These are phyloP conservation scores for Venturia aucupariae DNA, from an alignment of 2,329 filamentous ascomycete species.

Conservation along the genomic window DNA sequence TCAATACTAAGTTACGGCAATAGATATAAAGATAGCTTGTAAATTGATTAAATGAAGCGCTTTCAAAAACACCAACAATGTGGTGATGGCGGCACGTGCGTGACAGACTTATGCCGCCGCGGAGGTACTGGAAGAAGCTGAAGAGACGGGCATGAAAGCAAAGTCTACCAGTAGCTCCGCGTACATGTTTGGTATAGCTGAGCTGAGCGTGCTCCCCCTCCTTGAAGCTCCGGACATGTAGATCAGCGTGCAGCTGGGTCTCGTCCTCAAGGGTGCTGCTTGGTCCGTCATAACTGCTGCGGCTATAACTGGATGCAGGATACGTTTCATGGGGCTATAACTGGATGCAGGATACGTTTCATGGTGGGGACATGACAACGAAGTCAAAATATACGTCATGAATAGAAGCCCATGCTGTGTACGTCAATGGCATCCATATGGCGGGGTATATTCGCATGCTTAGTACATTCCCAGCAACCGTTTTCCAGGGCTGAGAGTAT, in stretches of 20 bases:
- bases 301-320: not conserved
- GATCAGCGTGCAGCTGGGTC: not conserved
- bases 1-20: too few species aligned
- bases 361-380: not conserved
- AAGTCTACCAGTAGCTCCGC: too few species aligned
- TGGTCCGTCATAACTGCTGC: not conserved
- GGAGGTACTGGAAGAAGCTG: not conserved
- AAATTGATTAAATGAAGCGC: too few species aligned
- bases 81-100: too few species aligned
- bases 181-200: too few species aligned
- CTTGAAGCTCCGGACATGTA: too few species aligned
- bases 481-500: not conserved
- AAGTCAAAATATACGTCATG: not conserved
- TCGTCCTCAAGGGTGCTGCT: not conserved
- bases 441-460: not conserved
- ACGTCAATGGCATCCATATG: not conserved
- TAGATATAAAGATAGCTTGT: too few species aligned
- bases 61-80: too few species aligned
- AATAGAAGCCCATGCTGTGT: not conserved
- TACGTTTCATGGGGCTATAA: not conserved
- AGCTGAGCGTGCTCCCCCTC: not conserved
- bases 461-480: not conserved
- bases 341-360: not conserved
- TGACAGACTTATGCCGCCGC: too few species aligned
- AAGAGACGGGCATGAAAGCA: not conserved